A percentile compares a stretch with the other conserved stretches of the same genome.
phyloP scores from a whole-genome alignment of 768 basidiomycete genomes.

The Chalciporus piperatus region DNA sequence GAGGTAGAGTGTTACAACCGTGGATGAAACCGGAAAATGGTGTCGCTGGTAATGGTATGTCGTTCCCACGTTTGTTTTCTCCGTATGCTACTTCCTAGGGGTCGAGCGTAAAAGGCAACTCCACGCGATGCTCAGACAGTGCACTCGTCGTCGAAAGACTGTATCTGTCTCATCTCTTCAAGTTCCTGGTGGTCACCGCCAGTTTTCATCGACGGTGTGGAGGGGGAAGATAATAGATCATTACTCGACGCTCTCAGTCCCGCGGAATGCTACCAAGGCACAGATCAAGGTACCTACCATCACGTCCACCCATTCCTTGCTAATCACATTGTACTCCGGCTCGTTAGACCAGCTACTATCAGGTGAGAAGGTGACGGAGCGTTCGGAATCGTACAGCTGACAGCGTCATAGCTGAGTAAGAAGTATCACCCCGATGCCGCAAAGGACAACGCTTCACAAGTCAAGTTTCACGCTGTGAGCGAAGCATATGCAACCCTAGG shows the following conservation, averaged over 20 bases:
- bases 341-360: slow-evolving; percentile 30
- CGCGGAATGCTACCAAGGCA: slow-evolving; percentile 29
- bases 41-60: slow-evolving; percentile 5
- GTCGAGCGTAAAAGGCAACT: too few species aligned
- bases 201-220: slow-evolving; percentile 21
- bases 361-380: slow-evolving; percentile 13
- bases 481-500: slow-evolving; percentile 47
- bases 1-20: neutral
- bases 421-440: slow-evolving; percentile 45
- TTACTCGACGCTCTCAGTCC: slow-evolving; percentile 27
- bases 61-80: slow-evolving; percentile 25
- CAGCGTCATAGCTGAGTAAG: slow-evolving; percentile 42
- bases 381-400: neutral
- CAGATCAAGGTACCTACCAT: slow-evolving; percentile 29
- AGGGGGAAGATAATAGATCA: slow-evolving; percentile 21
- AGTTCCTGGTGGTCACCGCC: neutral
- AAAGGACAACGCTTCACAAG: slow-evolving; percentile 35
- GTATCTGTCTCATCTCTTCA: neutral
- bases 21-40: slow-evolving; percentile 25
- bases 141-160: neutral
- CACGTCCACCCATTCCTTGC: neutral
- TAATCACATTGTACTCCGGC: neutral
- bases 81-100: neutral
- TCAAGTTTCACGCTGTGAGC: slow-evolving; percentile 44
- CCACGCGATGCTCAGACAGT: neutral